Conservation (phyloP, 2,329 filamentous ascomycete species). For the Neurospora crassa region DNA sequence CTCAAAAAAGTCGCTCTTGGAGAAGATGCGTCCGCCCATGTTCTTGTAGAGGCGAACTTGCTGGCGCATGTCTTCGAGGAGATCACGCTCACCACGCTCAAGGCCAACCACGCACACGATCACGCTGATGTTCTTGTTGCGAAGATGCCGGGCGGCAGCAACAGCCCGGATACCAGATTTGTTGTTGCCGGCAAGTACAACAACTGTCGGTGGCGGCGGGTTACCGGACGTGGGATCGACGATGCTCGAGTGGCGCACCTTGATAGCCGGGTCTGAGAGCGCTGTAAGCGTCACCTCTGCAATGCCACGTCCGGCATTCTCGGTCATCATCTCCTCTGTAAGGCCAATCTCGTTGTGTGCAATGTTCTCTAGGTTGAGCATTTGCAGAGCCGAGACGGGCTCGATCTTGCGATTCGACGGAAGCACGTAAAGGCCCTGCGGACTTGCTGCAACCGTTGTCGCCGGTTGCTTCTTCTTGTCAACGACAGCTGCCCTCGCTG, state of each 20-base stretch:
- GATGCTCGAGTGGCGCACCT: slow-evolving; percentile 37
- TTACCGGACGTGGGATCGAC: slow-evolving; percentile 21
- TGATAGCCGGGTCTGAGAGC: slow-evolving; percentile 52
- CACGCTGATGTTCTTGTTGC: slow-evolving; percentile 72
- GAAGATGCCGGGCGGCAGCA: slow-evolving; percentile 76
- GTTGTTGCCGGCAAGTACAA: slow-evolving; percentile 93
- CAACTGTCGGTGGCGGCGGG: slow-evolving; percentile 32
- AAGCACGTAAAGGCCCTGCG: slow-evolving; percentile 41
- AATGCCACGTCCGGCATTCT: slow-evolving; percentile 82
- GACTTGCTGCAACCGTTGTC: slow-evolving; percentile 13
- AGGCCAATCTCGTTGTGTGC: slow-evolving; percentile 80
- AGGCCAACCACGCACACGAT: slow-evolving; percentile 77
- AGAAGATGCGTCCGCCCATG: slow-evolving; percentile 65
- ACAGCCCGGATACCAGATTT: slow-evolving; percentile 78
- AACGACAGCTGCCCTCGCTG: slow-evolving; percentile 19
- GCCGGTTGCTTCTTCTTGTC: slow-evolving; percentile 30
- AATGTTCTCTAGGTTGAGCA: slow-evolving; percentile 87
- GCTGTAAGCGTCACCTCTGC: slow-evolving; percentile 71
- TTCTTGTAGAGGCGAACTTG: slow-evolving; percentile 79
- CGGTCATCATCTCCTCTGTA: slow-evolving; percentile 81
- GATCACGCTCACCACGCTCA: slow-evolving; percentile 68
- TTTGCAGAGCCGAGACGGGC: slow-evolving; percentile 64
- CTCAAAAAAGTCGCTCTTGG: slow-evolving; percentile 52
- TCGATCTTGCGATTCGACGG: slow-evolving; percentile 50
- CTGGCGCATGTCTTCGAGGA: slow-evolving; percentile 69